Conservation (phyloP, 495 filamentous ascomycete species). For the Monascus purpureus region DNA sequence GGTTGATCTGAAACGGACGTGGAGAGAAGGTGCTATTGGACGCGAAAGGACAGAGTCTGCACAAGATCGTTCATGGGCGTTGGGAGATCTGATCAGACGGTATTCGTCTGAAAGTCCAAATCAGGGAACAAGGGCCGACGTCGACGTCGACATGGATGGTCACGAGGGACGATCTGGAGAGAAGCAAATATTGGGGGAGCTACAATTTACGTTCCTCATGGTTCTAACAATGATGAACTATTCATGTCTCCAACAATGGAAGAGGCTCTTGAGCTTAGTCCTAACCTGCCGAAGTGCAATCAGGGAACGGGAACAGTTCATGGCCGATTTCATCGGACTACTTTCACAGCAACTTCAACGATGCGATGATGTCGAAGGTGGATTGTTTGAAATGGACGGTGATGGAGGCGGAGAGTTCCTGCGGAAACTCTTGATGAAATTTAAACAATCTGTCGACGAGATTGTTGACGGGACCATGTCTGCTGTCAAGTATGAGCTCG, state of each 20-base stretch:
- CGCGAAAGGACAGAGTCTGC: conserved; percentile 58
- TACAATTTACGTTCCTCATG: conserved; percentile 76
- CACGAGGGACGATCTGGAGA: conserved; percentile 14
- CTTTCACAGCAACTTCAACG: conserved; percentile 59
- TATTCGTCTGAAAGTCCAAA: conserved; percentile 9
- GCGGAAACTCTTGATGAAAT: conserved; percentile 37
- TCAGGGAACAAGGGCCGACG: too few species aligned
- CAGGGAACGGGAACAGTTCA: conserved; percentile 39
- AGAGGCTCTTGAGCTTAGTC: conserved; percentile 53
- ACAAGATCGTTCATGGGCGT: conserved; percentile 57
- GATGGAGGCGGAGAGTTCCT: conserved; percentile 43
- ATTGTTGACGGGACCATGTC: conserved; percentile 18
- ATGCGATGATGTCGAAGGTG: conserved; percentile 52
- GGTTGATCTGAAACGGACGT: conserved; percentile 45
- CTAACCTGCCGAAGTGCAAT: conserved; percentile 55
- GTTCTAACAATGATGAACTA: conserved; percentile 70
- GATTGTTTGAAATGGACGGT: conserved; percentile 37
- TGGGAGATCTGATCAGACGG: conserved; percentile 37
- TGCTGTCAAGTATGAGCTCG: conserved; percentile 36
- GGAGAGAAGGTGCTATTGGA: conserved; percentile 54
- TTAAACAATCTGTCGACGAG: conserved; percentile 32
- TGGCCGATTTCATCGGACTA: conserved; percentile 43
- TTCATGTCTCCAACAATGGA: conserved; percentile 84
- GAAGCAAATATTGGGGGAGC: conserved; percentile 58
- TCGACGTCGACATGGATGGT: too few species aligned